Evolutionary conservation across 108 stramenopile genomes (phyloP).

Genomic region (Skeletonema marinoi): DNA sequence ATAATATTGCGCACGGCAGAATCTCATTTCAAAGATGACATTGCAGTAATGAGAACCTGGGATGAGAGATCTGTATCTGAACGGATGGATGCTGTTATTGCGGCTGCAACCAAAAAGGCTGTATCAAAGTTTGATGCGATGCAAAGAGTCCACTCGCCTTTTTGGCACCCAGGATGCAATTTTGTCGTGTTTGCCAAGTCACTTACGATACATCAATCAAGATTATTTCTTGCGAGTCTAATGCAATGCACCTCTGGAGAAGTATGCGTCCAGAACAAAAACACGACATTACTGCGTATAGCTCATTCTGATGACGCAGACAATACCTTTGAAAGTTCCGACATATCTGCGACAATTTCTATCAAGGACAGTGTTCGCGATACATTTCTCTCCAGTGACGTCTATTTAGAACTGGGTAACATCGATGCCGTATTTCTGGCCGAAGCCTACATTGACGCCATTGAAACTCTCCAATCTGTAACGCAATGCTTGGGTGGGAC

Average conservation of each 20-base stretch:
- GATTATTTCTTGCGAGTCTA: background rate
- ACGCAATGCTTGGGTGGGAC: constrained; percentile 1
- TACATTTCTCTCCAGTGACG: background rate
- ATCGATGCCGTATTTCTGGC: constrained; percentile 18
- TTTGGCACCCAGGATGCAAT: background rate
- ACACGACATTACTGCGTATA: background rate
- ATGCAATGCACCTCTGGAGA: background rate
- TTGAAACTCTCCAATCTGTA: background rate
- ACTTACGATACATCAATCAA: constrained; percentile 4
- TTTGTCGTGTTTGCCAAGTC: background rate
- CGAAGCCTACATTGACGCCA: constrained; percentile 20
- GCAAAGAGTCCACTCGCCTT: background rate
- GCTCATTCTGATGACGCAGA: background rate
- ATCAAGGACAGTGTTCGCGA: background rate
- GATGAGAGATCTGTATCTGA: constrained; percentile 16
- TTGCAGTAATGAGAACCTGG: constrained; percentile 14
- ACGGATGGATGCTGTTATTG: constrained; percentile 18
- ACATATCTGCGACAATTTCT: background rate
- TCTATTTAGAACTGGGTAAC: background rate
- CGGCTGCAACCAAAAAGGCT: constrained; percentile 14
- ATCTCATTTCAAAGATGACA: constrained; percentile 51
- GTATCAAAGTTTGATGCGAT: constrained; percentile 11
- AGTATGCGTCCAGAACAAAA: background rate
- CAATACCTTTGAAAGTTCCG: background rate
- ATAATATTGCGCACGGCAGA: constrained; percentile 52